Base-by-base conservation (phyloP, 2,329 filamentous ascomycete species). In the Aureobasidium musti region DNA sequence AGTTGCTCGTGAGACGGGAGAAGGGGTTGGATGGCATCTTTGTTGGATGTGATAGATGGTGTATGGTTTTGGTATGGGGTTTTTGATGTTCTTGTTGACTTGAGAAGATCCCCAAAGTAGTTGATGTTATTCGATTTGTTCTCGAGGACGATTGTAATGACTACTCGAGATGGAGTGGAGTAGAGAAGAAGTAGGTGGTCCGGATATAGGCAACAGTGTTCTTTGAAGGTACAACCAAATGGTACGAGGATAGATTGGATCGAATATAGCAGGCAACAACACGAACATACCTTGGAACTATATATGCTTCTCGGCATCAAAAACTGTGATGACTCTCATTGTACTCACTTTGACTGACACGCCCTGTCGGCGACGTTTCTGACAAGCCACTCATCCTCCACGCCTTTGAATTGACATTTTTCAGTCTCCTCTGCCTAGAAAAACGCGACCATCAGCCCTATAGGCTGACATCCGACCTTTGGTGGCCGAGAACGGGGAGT, bases 11-110 rank as follows among this genome's bases (percentile, higher is more conserved):
- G 11, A 56, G 30, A n/a, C 61, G 49, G 4, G 23, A 45, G 39
- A 65, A 65, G 6, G 61, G 61, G 41, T 65, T 65, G 49, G 41
- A 56, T 7, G 61, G 61, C 61, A 65, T 65, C 2, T 17, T 52
- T 64, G n/a, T 57, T 57, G 33, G 5, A 7, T 26, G 26, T 43
- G 41, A 2, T 14, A 1, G 23, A 10, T 13, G 54, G 14, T 30
- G 37, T 21, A 17, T 54, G 21, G 19, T 26, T 41, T n/a, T 43
- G 52, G 19, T 37, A n/a, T 54, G 33, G n/a, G n/a, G n/a, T n/a
- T n/a, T n/a, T n/a, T n/a, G n/a, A n/a, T n/a, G n/a, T n/a, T n/a
- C n/a, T n/a, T n/a, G n/a, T n/a, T n/a, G n/a, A n/a, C n/a, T n/a
- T n/a, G n/a, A n/a, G n/a, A n/a, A n/a, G 52, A 39, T 26, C 8